A percentile compares a stretch with the other conserved stretches of the same genome.
These are phyloP conservation scores for Acanthamoeba culbertsoni DNA, from an alignment of 208 protist genomes.

Conservation along the genomic window DNA sequence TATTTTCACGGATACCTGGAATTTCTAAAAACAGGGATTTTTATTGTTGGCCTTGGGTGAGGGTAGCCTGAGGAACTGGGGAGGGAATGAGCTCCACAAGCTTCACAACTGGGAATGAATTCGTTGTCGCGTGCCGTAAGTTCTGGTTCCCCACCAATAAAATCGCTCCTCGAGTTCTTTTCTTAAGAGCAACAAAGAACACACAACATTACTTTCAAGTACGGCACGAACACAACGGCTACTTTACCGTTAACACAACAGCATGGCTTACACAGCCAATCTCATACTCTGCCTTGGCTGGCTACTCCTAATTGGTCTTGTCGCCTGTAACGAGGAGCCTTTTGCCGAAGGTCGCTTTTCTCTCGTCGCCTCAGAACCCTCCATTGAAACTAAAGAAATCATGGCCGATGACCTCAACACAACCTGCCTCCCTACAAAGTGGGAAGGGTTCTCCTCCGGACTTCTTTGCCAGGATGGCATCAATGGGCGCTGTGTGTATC, in stretches of 20 bases:
- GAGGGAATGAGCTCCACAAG: background rate
- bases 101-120: background rate
- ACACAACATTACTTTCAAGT: too few species aligned
- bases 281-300: too few species aligned
- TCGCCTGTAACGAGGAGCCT: background rate
- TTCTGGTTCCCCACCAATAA: background rate
- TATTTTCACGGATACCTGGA: too few species aligned
- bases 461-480: background rate
- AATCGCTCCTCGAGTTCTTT: background rate
- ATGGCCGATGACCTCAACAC: background rate
- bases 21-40: background rate
- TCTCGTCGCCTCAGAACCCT: background rate
- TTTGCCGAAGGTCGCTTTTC: background rate
- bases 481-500: background rate
- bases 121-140: background rate
- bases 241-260: too few species aligned
- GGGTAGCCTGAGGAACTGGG: background rate
- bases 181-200: background rate
- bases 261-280: too few species aligned
- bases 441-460: conserved; percentile 5
- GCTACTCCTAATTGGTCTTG: too few species aligned
- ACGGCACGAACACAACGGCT: too few species aligned
- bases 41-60: background rate
- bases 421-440: background rate
- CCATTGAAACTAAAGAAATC: too few species aligned